Evolutionary conservation across 2,329 filamentous ascomycete genomes (phyloP).

Genomic region (Arthrobotrys megalospora): DNA sequence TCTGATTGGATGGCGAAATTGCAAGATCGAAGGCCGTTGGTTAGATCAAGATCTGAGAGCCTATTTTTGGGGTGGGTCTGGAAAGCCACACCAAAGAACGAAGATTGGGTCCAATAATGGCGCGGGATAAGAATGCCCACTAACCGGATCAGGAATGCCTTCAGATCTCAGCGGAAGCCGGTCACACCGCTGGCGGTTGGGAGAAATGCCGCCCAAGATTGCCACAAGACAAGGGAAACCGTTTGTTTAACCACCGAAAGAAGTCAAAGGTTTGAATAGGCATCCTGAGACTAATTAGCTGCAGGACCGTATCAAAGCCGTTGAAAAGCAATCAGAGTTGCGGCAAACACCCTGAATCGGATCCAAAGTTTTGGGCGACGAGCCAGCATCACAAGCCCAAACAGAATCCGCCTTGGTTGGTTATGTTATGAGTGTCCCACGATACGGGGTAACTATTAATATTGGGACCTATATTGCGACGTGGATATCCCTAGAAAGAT

Average conservation of each 20-base stretch:
- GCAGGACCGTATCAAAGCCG: slow-evolving; percentile 14
- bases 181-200: slow-evolving; percentile 51
- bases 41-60: slow-evolving; percentile 59
- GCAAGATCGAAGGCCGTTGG: slow-evolving; percentile 51
- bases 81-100: slow-evolving; percentile 34
- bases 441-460: slow-evolving; percentile 60
- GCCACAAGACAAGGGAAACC: slow-evolving; percentile 43
- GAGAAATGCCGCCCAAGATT: slow-evolving; percentile 38
- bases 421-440: slow-evolving; percentile 25
- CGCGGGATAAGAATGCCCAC: slow-evolving; percentile 45
- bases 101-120: slow-evolving; percentile 51
- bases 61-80: slow-evolving; percentile 60
- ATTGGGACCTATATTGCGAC: slow-evolving; percentile 42
- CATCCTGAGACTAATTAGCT: slow-evolving; percentile 15
- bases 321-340: slow-evolving; percentile 12
- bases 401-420: slow-evolving; percentile 10
- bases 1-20: slow-evolving; percentile 51
- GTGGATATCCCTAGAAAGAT: slow-evolving; percentile 42
- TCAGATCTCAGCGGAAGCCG: slow-evolving; percentile 47
- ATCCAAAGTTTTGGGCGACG: slow-evolving; percentile 24
- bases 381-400: neutral
- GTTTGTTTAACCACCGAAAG: slow-evolving; percentile 33
- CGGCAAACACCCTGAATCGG: slow-evolving; percentile 12
- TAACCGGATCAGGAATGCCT: slow-evolving; percentile 46
- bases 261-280: slow-evolving; percentile 15